A percentile compares a stretch with the other conserved stretches of the same genome.
Conservation (phyloP, 108 stramenopile genomes). For the Nannochloropsis salina region DNA sequence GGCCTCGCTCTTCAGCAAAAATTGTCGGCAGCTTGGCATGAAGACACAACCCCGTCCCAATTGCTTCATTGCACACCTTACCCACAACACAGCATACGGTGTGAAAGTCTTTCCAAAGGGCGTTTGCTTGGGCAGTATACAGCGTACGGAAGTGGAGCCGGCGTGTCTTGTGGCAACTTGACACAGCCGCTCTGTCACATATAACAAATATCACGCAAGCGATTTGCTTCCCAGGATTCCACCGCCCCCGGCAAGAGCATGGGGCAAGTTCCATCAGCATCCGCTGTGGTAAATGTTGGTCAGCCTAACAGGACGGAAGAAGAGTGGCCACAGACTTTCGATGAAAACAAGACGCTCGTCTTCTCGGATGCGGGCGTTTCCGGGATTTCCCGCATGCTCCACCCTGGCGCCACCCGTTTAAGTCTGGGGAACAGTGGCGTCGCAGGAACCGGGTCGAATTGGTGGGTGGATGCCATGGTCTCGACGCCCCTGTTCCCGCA, state of each 20-base stretch:
- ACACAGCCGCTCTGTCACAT: no score
- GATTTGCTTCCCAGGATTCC: no score
- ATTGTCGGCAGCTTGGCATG: no score
- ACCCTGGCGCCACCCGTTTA: not conserved
- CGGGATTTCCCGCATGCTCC: conserved; percentile 15
- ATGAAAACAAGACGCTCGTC: conserved; percentile 6
- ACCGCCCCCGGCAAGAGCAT: not conserved
- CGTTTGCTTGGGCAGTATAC: no score
- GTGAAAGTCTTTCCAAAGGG: no score
- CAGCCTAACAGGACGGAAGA: not conserved
- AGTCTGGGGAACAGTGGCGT: not conserved
- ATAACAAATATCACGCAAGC: no score
- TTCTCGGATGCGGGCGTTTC: not conserved
- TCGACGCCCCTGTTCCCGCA: not conserved
- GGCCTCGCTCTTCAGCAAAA: no score
- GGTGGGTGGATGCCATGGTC: not conserved
- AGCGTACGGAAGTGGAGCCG: no score
- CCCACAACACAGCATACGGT: no score
- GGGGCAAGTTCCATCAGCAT: not conserved
- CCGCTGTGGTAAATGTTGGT: not conserved
- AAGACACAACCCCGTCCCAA: no score
- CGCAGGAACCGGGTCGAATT: not conserved
- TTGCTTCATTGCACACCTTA: no score
- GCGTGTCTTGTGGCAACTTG: no score
- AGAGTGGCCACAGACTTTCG: not conserved